phyloP scores from a whole-genome alignment of 345 rosid genomes.

The Melastoma malabathricum region DNA sequence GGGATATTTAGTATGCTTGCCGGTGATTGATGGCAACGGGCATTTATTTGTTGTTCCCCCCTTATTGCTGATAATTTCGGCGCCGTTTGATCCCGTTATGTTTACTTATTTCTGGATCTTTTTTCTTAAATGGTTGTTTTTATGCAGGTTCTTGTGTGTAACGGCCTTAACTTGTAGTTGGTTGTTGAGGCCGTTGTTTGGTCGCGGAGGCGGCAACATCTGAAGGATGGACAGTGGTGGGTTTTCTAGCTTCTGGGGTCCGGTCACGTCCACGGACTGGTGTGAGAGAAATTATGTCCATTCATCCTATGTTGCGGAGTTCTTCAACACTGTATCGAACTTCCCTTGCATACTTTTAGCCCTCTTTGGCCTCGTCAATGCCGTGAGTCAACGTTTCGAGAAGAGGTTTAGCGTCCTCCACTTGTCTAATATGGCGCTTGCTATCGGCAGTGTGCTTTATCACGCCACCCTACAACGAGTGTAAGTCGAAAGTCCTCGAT shows the following conservation, averaged over 20 bases:
- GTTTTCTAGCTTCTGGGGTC: slow-evolving; percentile 80
- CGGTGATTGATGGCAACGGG: too few relatives aligned
- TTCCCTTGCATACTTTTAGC: slow-evolving; percentile 66
- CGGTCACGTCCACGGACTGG: slow-evolving; percentile 73
- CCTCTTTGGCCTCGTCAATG: slow-evolving; percentile 63
- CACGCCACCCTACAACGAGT: slow-evolving; percentile 62
- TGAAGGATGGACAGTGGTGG: slow-evolving; percentile 48
- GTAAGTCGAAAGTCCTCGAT: slow-evolving; percentile 27
- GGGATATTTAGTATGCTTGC: too few relatives aligned
- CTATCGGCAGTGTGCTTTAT: slow-evolving; percentile 79
- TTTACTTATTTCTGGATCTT: too few relatives aligned
- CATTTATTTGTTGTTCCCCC: too few relatives aligned
- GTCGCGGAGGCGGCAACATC: too few relatives aligned
- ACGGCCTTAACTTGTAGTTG: too few relatives aligned
- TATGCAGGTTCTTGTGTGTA: too few relatives aligned
- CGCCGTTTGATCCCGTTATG: too few relatives aligned
- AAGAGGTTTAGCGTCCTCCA: slow-evolving; percentile 85
- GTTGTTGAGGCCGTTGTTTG: too few relatives aligned
- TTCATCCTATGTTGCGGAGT: slow-evolving; percentile 76
- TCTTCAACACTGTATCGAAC: slow-evolving; percentile 69
- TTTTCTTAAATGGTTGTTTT: too few relatives aligned
- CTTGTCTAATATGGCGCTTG: slow-evolving; percentile 71
- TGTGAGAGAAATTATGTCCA: slow-evolving; percentile 67
- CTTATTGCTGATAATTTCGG: too few relatives aligned
- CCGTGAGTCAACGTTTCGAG: slow-evolving; percentile 73